phyloP scores from a whole-genome alignment of 257 asterid species.

The Nicotiana knightiana region DNA sequence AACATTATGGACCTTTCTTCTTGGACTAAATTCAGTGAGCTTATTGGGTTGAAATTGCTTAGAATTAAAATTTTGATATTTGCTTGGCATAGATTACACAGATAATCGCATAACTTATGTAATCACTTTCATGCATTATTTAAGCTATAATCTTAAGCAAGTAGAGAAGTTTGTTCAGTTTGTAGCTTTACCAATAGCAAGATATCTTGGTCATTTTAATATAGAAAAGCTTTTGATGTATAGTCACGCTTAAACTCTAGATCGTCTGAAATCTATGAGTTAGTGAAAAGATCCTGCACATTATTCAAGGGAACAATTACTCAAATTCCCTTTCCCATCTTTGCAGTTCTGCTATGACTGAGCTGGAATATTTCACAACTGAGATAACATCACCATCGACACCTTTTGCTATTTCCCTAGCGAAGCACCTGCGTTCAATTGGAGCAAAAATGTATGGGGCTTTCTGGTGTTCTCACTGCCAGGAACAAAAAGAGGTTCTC shows the following conservation, averaged over 20 bases:
- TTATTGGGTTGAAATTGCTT: background rate
- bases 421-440: constrained; percentile 61
- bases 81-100: background rate
- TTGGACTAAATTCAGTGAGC: background rate
- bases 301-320: background rate
- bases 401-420: constrained; percentile 80
- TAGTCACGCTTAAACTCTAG: background rate
- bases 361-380: constrained; percentile 51
- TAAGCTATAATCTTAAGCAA: background rate
- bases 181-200: background rate
- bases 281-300: background rate
- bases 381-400: constrained; percentile 61
- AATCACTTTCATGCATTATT: background rate
- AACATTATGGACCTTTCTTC: background rate
- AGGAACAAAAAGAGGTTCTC: constrained; percentile 74
- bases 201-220: background rate
- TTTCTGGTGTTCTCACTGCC: constrained; percentile 95
- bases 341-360: constrained; percentile 47
- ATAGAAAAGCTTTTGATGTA: background rate
- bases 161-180: background rate
- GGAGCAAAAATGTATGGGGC: constrained; percentile 92
- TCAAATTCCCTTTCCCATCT: constrained; percentile 6
- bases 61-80: background rate
- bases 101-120: background rate
- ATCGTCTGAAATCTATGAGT: background rate